Base-by-base conservation (phyloP, 371 early-diverging fungal genomes). In the Mucor saturninus region DNA sequence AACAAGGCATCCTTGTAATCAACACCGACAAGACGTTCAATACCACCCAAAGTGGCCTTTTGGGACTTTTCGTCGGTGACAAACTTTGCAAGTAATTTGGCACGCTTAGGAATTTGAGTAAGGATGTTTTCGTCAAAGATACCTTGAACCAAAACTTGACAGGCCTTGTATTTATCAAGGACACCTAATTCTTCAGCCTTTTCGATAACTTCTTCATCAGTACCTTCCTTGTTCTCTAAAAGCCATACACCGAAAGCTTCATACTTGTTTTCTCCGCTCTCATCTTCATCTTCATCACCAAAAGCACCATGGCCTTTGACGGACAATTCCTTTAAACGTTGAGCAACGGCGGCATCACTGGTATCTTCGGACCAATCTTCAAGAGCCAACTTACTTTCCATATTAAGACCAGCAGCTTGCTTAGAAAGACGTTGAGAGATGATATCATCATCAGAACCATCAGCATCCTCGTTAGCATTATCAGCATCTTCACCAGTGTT, bases 341-440 rank as follows among this genome's bases (percentile, higher is more conserved):
- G 76, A 57, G 89, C 91, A 13, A 93, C 89, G 37, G 95, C 95
- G 49, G 87, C 93, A 7, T 84, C 88, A 31, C 86, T 86, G 49
- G 90, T 90, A 72, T 95, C 95, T 43, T 85, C 88, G 48, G 90
- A 89, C 90, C 93, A 95, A 69, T 93, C 95, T 70, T 93, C 93
- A 45, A 91, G 87, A 29, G 73, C 82, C 63, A 90, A 82, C 28
- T 88, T 87, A 45, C 84, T 86, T 61, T 86, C 83, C 61, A 80
- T 74, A 37, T 77, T 73, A 46, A 90, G 72, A 15, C 79, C 82
- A 37, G 86, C 85, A 54, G 91, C 93, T 64, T 90, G 91, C 59
- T 80, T 84, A 65, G 85, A 82, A 73, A 92, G 88, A 64, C 85
- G 87, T 55, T 84, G 81, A 39, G 91, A 88, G 63, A 93, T 83